Evolutionary conservation across 2,329 filamentous ascomycete genomes (phyloP).

Genomic region (Penicillium sp.): DNA sequence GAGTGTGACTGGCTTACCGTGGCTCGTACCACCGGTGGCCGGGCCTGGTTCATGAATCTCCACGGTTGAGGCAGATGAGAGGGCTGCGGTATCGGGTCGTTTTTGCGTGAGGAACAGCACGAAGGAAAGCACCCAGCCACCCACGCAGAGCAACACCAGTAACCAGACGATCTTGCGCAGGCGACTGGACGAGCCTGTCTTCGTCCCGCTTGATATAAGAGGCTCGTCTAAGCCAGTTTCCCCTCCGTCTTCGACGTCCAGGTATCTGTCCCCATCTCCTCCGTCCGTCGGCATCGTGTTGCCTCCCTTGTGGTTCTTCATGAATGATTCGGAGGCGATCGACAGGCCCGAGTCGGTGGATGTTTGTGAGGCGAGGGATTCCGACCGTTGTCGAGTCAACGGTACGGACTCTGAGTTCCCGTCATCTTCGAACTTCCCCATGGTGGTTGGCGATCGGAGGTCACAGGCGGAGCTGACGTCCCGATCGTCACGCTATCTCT

Average conservation of each 20-base stretch:
- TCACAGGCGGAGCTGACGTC: slow-evolving; percentile 8
- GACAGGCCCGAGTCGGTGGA: slow-evolving; percentile 36
- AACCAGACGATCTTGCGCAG: slow-evolving; percentile 39
- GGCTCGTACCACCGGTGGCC: slow-evolving; percentile 30
- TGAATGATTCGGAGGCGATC: slow-evolving; percentile 28
- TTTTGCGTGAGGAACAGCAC: slow-evolving; percentile 41
- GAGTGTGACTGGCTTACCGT: slow-evolving; percentile 42
- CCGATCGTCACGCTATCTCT: slow-evolving; percentile 12
- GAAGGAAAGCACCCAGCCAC: slow-evolving; percentile 46
- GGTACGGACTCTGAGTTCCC: slow-evolving; percentile 26
- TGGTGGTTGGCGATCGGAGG: slow-evolving; percentile 13
- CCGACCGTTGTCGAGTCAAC: slow-evolving; percentile 24
- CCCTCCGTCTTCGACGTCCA: slow-evolving; percentile 34
- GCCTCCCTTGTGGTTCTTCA: slow-evolving; percentile 24
- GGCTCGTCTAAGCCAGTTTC: slow-evolving; percentile 24
- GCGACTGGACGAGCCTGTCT: slow-evolving; percentile 26
- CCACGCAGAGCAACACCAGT: slow-evolving; percentile 39
- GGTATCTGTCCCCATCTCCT: slow-evolving; percentile 26
- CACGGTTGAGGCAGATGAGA: slow-evolving; percentile 17
- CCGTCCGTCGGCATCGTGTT: slow-evolving; percentile 8
- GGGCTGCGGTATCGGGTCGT: slow-evolving; percentile 30
- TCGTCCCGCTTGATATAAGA: slow-evolving; percentile 23
- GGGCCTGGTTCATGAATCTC: slow-evolving; percentile 30
- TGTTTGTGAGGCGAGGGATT: slow-evolving; percentile 25
- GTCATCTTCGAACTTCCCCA: slow-evolving; percentile 25